A percentile compares a stretch with the other conserved stretches of the same genome.
Evolutionary conservation across 2,329 filamentous ascomycete species (phyloP).

Genomic region (Teratosphaeria nubilosa): DNA sequence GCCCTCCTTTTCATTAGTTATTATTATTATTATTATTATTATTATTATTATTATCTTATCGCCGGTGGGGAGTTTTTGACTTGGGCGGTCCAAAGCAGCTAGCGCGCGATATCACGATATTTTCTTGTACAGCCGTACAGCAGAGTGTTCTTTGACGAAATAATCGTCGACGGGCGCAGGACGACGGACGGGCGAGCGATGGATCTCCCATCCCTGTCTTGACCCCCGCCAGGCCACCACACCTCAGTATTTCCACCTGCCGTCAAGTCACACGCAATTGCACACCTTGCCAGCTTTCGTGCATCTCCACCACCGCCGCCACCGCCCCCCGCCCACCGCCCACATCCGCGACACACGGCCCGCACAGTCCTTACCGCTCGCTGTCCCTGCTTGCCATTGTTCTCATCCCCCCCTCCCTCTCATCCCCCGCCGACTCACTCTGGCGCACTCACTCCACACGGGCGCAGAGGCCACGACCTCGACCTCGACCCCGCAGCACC

Average conservation of each 20-base stretch:
- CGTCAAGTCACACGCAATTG: too few relatives aligned
- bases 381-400: neutral
- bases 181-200: neutral
- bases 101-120: neutral
- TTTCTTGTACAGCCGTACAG: too few relatives aligned
- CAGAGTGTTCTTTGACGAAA: too few relatives aligned
- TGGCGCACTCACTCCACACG: slow-evolving; percentile 6
- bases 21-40: too few relatives aligned
- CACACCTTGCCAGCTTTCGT: neutral
- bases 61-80: too few relatives aligned
- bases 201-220: neutral
- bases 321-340: neutral
- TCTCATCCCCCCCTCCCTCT: neutral
- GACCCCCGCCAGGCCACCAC: neutral
- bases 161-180: neutral
- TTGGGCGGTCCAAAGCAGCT: too few relatives aligned
- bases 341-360: neutral
- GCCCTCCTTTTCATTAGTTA: too few relatives aligned
- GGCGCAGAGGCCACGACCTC: slow-evolving; percentile 4
- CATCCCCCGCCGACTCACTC: neutral
- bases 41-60: too few relatives aligned
- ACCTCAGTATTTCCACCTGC: too few relatives aligned
- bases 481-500: slow-evolving; percentile 5
- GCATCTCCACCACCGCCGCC: neutral
- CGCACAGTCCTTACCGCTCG: neutral